These are phyloP conservation scores for Puccinia triticina DNA, from an alignment of 1,284 basidiomycete species.

Conservation along the genomic window DNA sequence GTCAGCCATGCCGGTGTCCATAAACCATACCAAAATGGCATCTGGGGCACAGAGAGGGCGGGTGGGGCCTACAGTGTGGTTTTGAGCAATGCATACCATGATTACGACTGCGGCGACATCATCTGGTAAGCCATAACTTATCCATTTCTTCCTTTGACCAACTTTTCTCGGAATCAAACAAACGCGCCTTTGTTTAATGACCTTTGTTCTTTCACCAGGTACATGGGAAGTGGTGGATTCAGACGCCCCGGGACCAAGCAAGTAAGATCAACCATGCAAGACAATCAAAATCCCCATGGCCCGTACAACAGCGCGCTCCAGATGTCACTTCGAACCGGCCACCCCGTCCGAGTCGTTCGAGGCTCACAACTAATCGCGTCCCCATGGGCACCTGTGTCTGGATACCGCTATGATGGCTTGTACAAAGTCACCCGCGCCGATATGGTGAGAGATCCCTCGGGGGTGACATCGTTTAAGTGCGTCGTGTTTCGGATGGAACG, in stretches of 20 bases:
- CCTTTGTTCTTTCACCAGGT: neutral
- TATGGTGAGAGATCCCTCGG: neutral
- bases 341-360: slow-evolving; percentile 77
- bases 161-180: neutral
- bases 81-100: slow-evolving; percentile 76
- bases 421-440: slow-evolving; percentile 67
- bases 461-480: neutral
- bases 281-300: neutral
- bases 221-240: slow-evolving; percentile 32
- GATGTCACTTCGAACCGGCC: slow-evolving; percentile 68
- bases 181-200: too few species aligned
- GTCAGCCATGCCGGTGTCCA: slow-evolving; percentile 54
- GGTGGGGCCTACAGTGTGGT: slow-evolving; percentile 75
- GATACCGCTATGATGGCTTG: slow-evolving; percentile 83
- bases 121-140: slow-evolving; percentile 68
- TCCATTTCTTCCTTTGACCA: neutral
- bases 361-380: slow-evolving; percentile 78
- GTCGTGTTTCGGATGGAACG: slow-evolving; percentile 24
- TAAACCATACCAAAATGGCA: slow-evolving; percentile 50
- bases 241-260: neutral
- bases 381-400: slow-evolving; percentile 54
- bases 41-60: slow-evolving; percentile 56
- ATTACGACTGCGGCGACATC: slow-evolving; percentile 77
- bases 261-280: neutral
- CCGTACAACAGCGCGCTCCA: neutral